These are phyloP conservation scores for Paxillus rubicundulus DNA, from an alignment of 768 basidiomycete genomes.

Conservation along the genomic window DNA sequence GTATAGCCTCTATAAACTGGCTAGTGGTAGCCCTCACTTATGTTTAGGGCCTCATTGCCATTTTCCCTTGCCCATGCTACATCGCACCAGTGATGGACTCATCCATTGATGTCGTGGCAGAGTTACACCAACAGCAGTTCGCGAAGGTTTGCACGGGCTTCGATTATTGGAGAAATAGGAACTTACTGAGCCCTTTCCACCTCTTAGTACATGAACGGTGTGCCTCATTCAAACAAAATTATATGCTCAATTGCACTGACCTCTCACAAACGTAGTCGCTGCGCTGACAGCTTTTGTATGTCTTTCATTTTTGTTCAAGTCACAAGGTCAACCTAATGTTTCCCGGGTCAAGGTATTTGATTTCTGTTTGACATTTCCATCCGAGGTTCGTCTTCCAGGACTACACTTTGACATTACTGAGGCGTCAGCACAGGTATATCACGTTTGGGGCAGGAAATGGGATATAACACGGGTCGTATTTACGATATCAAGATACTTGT, in stretches of 20 bases:
- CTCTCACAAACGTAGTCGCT: slow-evolving; percentile 13
- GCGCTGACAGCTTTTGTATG: slow-evolving; percentile 18
- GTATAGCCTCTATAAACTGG: no score
- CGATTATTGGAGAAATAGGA: not conserved
- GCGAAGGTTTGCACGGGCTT: slow-evolving; percentile 14
- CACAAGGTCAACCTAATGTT: not conserved
- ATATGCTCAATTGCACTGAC: not conserved
- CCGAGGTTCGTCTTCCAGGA: slow-evolving; percentile 14
- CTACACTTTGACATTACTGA: not conserved
- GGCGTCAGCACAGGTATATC: slow-evolving; percentile 11
- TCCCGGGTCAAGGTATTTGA: slow-evolving; percentile 12
- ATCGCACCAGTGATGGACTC: slow-evolving; percentile 4
- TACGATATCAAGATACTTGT: slow-evolving; percentile 27
- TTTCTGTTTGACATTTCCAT: slow-evolving; percentile 22
- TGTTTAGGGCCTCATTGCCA: not conserved
- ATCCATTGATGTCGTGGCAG: slow-evolving; percentile 3
- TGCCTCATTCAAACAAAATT: not conserved
- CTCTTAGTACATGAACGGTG: slow-evolving; percentile 18
- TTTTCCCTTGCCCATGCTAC: not conserved
- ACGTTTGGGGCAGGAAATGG: slow-evolving; percentile 26
- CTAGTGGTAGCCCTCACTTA: no score
- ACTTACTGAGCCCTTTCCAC: not conserved
- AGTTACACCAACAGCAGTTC: slow-evolving; percentile 17
- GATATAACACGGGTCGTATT: slow-evolving; percentile 21
- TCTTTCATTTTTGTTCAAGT: not conserved